A percentile compares a stretch with the other conserved stretches of the same genome.
Conservation (phyloP, 2,329 filamentous ascomycete genomes). For the Chaetomium sp. region DNA sequence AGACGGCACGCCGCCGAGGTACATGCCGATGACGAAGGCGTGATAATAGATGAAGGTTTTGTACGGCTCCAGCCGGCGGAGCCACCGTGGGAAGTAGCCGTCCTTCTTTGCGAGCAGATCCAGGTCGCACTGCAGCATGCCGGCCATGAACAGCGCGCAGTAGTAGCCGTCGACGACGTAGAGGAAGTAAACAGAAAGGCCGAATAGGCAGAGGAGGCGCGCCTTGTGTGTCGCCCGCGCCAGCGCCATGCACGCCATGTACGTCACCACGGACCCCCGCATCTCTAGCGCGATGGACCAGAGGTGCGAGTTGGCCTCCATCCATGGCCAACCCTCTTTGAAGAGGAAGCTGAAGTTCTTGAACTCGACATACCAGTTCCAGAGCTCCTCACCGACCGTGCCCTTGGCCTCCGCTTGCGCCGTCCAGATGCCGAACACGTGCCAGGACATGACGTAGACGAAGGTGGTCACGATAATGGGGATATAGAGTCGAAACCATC, state of each 20-base stretch:
- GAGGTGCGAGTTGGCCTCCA: slow-evolving; percentile 60
- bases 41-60: slow-evolving; percentile 56
- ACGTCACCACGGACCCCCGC: slow-evolving; percentile 65
- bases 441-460: slow-evolving; percentile 54
- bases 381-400: slow-evolving; percentile 49
- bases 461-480: slow-evolving; percentile 59
- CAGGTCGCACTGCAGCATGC: slow-evolving; percentile 64
- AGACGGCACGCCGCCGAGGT: slow-evolving; percentile 63
- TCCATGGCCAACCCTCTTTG: slow-evolving; percentile 58
- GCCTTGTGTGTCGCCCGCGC: slow-evolving; percentile 56
- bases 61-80: slow-evolving; percentile 50
- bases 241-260: slow-evolving; percentile 59
- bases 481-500: slow-evolving; percentile 53
- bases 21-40: slow-evolving; percentile 55
- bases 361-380: slow-evolving; percentile 15
- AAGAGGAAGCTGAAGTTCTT: slow-evolving; percentile 51
- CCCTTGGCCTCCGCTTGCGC: slow-evolving; percentile 43
- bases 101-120: slow-evolving; percentile 53
- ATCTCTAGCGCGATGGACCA: slow-evolving; percentile 68
- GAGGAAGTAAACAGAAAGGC: slow-evolving; percentile 65
- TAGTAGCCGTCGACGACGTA: slow-evolving; percentile 68
- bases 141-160: slow-evolving; percentile 60
- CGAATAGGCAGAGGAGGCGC: slow-evolving; percentile 56
- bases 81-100: slow-evolving; percentile 53
- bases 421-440: slow-evolving; percentile 53